These are phyloP conservation scores for Fusarium agapanthi DNA, from an alignment of 2,329 filamentous ascomycete genomes.

Conservation along the genomic window DNA sequence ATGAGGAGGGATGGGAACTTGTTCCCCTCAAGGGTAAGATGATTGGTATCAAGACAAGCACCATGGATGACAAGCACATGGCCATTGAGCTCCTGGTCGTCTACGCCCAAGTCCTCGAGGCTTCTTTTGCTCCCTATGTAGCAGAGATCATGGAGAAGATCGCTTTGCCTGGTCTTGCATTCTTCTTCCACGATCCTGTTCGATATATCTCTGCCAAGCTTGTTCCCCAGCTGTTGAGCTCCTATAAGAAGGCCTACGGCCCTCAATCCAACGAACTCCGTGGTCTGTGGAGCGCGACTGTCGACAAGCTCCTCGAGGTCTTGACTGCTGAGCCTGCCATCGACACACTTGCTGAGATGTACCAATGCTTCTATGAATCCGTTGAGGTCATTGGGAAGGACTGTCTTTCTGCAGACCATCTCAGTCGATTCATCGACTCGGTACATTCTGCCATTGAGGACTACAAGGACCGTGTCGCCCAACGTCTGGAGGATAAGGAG, in stretches of 20 bases:
- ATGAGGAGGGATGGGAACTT: constrained; percentile 97
- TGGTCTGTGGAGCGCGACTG: constrained; percentile 84
- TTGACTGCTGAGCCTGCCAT: constrained; percentile 93
- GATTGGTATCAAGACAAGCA: constrained; percentile 97
- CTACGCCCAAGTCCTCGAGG: constrained; percentile 95
- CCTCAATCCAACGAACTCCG: constrained; percentile 79
- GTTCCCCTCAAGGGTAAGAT: constrained; percentile 97
- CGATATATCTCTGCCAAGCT: constrained; percentile 94
- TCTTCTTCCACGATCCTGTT: constrained; percentile 99
- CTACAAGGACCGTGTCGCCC: constrained; percentile 86
- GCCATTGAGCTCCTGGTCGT: constrained; percentile 98
- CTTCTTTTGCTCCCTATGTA: constrained; percentile 89
- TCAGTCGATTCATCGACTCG: constrained; percentile 87
- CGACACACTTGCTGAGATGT: constrained; percentile 97
- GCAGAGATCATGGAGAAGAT: constrained; percentile 96
- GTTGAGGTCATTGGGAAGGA: constrained; percentile 92
- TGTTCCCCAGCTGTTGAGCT: constrained; percentile 90
- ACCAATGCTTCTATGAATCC: constrained; percentile 99
- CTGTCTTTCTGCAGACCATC: constrained; percentile 79
- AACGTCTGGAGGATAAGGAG: constrained; percentile 83
- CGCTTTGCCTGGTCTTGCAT: constrained; percentile 89
- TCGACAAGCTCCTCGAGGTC: constrained; percentile 92
- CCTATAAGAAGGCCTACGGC: constrained; percentile 92
- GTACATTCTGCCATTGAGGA: constrained; percentile 89
- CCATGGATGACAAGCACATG: constrained; percentile 98